These are phyloP conservation scores for Cyclostephanos tholiformis DNA, from an alignment of 108 stramenopile genomes.

Conservation along the genomic window DNA sequence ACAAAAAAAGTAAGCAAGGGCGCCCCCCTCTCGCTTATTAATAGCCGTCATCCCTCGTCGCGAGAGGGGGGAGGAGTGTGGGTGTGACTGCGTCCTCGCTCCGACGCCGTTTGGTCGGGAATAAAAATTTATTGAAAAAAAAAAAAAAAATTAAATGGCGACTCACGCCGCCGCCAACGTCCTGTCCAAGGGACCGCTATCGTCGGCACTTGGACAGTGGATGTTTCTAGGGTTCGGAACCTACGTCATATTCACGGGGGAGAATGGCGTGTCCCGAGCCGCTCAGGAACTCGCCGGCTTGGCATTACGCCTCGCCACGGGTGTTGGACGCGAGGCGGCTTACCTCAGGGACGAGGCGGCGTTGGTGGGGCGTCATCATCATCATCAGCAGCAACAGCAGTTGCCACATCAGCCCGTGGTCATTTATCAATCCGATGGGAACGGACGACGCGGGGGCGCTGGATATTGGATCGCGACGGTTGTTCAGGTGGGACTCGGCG, in stretches of 20 bases:
- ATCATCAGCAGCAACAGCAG: background rate
- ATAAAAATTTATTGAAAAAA: background rate
- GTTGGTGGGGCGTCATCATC: constrained; percentile 1
- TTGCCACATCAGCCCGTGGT: constrained; percentile 23
- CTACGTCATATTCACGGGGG: constrained; percentile 42
- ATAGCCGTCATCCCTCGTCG: too few relatives aligned
- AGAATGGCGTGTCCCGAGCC: constrained; percentile 39
- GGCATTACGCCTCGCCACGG: constrained; percentile 25
- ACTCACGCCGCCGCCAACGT: constrained; percentile 22
- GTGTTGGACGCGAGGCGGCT: background rate
- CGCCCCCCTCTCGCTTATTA: too few relatives aligned
- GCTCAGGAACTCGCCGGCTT: constrained; percentile 27
- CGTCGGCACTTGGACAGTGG: constrained; percentile 66
- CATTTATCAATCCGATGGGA: background rate
- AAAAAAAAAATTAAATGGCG: constrained; percentile 10
- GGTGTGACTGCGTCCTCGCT: too few relatives aligned
- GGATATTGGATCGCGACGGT: constrained; percentile 4
- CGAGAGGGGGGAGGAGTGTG: too few relatives aligned
- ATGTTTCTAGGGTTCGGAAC: constrained; percentile 57
- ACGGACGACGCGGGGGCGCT: background rate
- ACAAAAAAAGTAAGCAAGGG: background rate
- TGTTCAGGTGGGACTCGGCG: constrained; percentile 32
- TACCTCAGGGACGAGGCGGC: constrained; percentile 15
- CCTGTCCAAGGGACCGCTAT: constrained; percentile 34
- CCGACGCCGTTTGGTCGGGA: too few relatives aligned